Evolutionary conservation across 2,329 filamentous ascomycete species (phyloP), one percentile per base, ranked within the genome.

Genomic region (Fonsecaea nubica): DNA sequence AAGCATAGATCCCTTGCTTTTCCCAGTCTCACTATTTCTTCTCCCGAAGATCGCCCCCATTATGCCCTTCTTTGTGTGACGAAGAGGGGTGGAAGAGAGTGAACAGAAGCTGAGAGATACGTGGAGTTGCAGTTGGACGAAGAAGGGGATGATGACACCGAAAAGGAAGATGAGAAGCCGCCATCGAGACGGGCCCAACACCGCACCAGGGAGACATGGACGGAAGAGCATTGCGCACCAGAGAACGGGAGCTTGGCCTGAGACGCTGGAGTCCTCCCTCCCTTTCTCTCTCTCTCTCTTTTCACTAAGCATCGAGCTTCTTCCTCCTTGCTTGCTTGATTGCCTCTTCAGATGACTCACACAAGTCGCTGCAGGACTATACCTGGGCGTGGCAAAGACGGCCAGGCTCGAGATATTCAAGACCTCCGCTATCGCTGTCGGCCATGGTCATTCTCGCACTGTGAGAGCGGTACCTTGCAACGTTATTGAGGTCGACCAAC

Each of bases 61-160:
- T 62, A 54, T 69, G 59, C 67, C 62, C 33, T 65, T 63, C 63
- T 68, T 67, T 45, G 52, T 66, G 66, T 63, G 59, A 64, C 63
- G 59, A 54, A 42, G 59, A 58, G 58, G 32, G 40, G 45, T 25
- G 13, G 63, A 30, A 54, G 63, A 36, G 63, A 60, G 63, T 61
- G 32, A 61, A 8, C 55, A 48, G 62, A 68, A 21, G 62, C 48
- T 64, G 58, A 62, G 56, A 55, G 58, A 56, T 55, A 18, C n/a
- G 59, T 55, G 35, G 64, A 52, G 53, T 12, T 62, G 63, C 54
- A 62, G 63, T 55, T 36, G 45, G 48, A 45, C 48, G 56, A 61
- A 38, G 55, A 32, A 42, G 60, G 32, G 21, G 2, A 2, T 25
- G 30, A 35, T 36, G 62, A 64, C 18, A 57, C 55, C n/a, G 64